Evolutionary conservation across 1,284 basidiomycete genomes (phyloP).

Genomic region (Cutaneotrichosporon sp.): DNA sequence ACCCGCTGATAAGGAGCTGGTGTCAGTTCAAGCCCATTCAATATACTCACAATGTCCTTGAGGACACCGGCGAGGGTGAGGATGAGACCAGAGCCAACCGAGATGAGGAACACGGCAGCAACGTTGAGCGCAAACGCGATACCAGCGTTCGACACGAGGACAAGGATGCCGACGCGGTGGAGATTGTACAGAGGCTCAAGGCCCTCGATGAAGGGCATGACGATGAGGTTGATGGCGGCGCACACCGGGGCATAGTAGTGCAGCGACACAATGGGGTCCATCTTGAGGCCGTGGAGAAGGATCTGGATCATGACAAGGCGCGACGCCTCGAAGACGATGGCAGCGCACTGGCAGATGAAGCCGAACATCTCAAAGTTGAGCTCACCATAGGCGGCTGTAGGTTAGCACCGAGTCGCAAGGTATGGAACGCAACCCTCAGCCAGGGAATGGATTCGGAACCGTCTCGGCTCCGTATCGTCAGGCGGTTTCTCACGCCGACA

Average conservation of each 20-base stretch:
- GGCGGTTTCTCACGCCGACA: no score
- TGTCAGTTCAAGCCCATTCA: neutral
- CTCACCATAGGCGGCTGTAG: slow-evolving; percentile 28
- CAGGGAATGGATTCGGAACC: neutral
- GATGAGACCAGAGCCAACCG: slow-evolving; percentile 81
- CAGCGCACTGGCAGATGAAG: slow-evolving; percentile 78
- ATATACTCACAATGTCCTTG: slow-evolving; percentile 62
- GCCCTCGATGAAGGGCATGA: slow-evolving; percentile 87
- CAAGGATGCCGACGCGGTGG: slow-evolving; percentile 67
- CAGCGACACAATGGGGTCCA: slow-evolving; percentile 93
- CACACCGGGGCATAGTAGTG: slow-evolving; percentile 98
- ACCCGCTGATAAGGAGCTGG: slow-evolving; percentile 78
- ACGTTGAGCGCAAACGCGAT: slow-evolving; percentile 86
- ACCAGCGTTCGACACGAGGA: slow-evolving; percentile 78
- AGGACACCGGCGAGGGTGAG: slow-evolving; percentile 93
- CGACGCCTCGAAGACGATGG: slow-evolving; percentile 61
- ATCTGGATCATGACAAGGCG: slow-evolving; percentile 96
- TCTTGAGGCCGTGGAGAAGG: slow-evolving; percentile 90
- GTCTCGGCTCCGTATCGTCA: neutral
- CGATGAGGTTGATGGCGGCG: slow-evolving; percentile 77
- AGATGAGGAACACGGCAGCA: slow-evolving; percentile 90
- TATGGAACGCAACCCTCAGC: neutral
- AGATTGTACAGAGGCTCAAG: slow-evolving; percentile 80
- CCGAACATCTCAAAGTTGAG: slow-evolving; percentile 60
- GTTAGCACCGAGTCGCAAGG: neutral